phyloP scores from a whole-genome alignment of 495 filamentous ascomycete species.

The Podospora sp. region DNA sequence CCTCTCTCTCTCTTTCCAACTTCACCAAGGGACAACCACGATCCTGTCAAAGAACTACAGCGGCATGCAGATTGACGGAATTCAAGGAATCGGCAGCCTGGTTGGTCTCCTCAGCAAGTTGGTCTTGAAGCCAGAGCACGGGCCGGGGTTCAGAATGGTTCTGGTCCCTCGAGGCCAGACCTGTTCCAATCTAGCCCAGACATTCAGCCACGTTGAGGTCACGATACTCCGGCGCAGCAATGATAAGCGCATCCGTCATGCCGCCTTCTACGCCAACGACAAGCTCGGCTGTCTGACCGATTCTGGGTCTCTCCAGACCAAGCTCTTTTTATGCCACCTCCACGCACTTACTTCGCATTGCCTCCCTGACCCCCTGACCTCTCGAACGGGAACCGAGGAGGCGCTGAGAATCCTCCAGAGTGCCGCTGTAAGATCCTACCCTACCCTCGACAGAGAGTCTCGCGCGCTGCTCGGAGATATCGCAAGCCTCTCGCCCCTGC shows the following conservation, averaged over 20 bases:
- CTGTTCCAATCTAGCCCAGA: background rate
- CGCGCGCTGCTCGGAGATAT: conserved; percentile 46
- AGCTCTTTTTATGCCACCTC: conserved; percentile 56
- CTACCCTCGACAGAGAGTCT: conserved; percentile 43
- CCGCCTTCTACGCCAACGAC: conserved; percentile 51
- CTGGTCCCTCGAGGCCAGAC: conserved; percentile 55
- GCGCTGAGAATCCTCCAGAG: conserved; percentile 53
- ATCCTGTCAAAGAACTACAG: conserved; percentile 30
- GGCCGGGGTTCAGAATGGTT: conserved; percentile 37
- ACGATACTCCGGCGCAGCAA: conserved; percentile 31
- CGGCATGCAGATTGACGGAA: conserved; percentile 55
- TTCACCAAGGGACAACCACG: conserved; percentile 6
- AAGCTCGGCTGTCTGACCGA: conserved; percentile 53
- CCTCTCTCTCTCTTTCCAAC: conserved; percentile 20
- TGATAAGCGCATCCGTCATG: conserved; percentile 27
- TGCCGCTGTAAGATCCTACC: conserved; percentile 56
- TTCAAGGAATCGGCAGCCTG: conserved; percentile 55
- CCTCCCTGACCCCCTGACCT: conserved; percentile 60
- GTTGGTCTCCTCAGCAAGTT: conserved; percentile 58
- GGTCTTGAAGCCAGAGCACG: conserved; percentile 42
- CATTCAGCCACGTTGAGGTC: conserved; percentile 48
- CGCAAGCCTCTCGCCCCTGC: conserved; percentile 53
- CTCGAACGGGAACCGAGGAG: conserved; percentile 65
- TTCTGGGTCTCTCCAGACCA: conserved; percentile 57
- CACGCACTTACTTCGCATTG: conserved; percentile 65